Base-by-base conservation (phyloP, 2,329 filamentous ascomycete genomes). In the Colletotrichum australisinense region DNA sequence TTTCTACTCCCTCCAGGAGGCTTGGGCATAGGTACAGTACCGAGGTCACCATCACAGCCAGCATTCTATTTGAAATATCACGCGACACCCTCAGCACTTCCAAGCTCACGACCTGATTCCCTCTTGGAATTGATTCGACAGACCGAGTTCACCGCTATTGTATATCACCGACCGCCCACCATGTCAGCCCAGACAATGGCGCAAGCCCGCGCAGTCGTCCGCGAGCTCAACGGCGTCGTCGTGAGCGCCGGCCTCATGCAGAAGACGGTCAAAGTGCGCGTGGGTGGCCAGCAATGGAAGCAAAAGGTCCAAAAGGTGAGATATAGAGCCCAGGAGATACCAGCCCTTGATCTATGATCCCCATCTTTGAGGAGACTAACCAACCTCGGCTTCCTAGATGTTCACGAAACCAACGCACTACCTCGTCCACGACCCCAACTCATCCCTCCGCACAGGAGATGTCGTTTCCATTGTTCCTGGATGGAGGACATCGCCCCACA, bases 371-470 rank as follows among this genome's bases (percentile, higher is more conserved):
- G 32, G 46, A 19, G 62, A 53, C 22, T 73, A 30, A 70, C 52
- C 6, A 42, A 26, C 7, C 14, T 38, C 69, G 30, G 28, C 57
- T n/a, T 64, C n/a, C 42, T 76, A 93, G 91, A 86, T 88, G 84
- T 95, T 93, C 82, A 88, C 91, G 78, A 85, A 88, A 57, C 89
- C 90, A 26, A 86, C 88, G 76, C 88, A 90, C 76, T 88, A 93
- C 80, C 90, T 96, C 35, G 93, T 95, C 49, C 93, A 95, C 85
- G 94, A 97, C 82, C 94, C 94, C 32, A 90, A 90, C 81, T 89
- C 91, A 77, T 95, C 93, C 30, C 88, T 95, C 49, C 88, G 91
- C 71, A 88, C 89, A 63, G 94, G 94, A 79, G 94, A 97, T 81
- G 90, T 96, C 3, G 90, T 97, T 32, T 88, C 91, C 75, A 93